phyloP scores from a whole-genome alignment of 2,329 filamentous ascomycete genomes.

The Escovopsis weberi region DNA sequence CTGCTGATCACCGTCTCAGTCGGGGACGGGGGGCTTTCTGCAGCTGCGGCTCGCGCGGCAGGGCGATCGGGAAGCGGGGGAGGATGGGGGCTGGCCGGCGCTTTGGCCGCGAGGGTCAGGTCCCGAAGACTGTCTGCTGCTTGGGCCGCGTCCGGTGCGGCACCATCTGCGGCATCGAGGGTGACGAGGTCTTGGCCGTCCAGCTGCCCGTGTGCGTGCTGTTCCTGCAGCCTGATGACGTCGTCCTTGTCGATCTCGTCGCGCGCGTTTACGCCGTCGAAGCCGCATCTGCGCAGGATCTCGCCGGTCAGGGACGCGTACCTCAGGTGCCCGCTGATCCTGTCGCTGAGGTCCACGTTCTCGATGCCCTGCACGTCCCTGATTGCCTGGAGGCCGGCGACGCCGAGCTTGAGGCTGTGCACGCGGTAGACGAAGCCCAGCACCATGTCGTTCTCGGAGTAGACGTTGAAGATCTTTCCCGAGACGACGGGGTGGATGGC shows the following conservation, averaged over 20 bases:
- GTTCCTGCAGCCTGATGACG: slow-evolving; percentile 31
- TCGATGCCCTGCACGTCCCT: slow-evolving; percentile 50
- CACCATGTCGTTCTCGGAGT: slow-evolving; percentile 74
- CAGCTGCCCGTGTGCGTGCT: slow-evolving; percentile 15
- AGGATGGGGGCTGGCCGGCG: slow-evolving; percentile 6
- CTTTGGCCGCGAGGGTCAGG: slow-evolving; percentile 12
- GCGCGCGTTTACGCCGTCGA: slow-evolving; percentile 30
- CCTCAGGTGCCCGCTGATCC: slow-evolving; percentile 38
- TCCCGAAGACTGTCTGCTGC: slow-evolving; percentile 14
- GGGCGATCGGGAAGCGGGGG: slow-evolving; percentile 4
- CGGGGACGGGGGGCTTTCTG: not conserved
- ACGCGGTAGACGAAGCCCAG: slow-evolving; percentile 79
- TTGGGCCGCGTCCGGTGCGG: not conserved
- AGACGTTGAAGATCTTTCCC: slow-evolving; percentile 76
- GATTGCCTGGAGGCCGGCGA: slow-evolving; percentile 70
- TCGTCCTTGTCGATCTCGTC: slow-evolving; percentile 37
- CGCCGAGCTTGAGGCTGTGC: slow-evolving; percentile 65
- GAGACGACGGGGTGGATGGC: slow-evolving; percentile 63
- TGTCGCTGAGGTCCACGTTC: slow-evolving; percentile 37
- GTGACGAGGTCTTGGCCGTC: slow-evolving; percentile 17
- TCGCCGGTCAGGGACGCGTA: slow-evolving; percentile 36
- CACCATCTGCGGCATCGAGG: slow-evolving; percentile 9
- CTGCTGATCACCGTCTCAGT: not conserved
- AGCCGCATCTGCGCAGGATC: slow-evolving; percentile 38
- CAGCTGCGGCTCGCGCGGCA: not conserved